Evolutionary conservation across 2,329 filamentous ascomycete genomes (phyloP).

Genomic region (Ceratocystiopsis brevicomis): DNA sequence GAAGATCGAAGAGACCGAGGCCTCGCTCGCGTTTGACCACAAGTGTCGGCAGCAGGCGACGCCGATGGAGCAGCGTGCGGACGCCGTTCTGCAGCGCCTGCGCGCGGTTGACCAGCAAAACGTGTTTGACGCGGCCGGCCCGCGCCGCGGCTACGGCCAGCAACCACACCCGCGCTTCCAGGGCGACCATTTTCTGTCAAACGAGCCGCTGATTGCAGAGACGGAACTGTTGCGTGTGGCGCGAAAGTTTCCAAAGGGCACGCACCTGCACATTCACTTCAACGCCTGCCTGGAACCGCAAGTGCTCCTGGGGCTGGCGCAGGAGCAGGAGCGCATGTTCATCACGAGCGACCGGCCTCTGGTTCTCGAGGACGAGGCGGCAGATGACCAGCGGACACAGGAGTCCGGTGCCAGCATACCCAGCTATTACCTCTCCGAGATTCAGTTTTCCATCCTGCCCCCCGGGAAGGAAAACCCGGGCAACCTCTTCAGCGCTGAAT

Average conservation of each 20-base stretch:
- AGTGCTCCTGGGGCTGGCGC: conserved; percentile 36
- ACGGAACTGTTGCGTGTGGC: conserved; percentile 41
- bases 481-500: conserved; percentile 30
- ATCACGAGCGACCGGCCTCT: conserved; percentile 43
- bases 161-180: conserved; percentile 27
- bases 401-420: conserved; percentile 2
- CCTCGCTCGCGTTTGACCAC: conserved; percentile 20
- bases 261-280: conserved; percentile 58
- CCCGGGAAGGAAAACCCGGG: conserved; percentile 15
- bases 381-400: conserved; percentile 12
- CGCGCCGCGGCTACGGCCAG: conserved; percentile 20
- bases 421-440: conserved; percentile 34
- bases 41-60: conserved; percentile 16
- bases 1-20: no score
- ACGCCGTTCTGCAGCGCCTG: conserved; percentile 22
- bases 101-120: conserved; percentile 17
- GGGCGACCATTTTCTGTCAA: conserved; percentile 40
- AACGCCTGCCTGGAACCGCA: conserved; percentile 50
- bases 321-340: conserved; percentile 45
- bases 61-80: conserved; percentile 18
- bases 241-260: conserved; percentile 46
- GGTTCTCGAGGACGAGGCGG: conserved; percentile 6
- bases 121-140: conserved; percentile 18
- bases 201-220: conserved; percentile 30
- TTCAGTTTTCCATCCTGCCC: conserved; percentile 38